Conservation (phyloP, 1,284 basidiomycete species). For the Marasmius oreades region DNA sequence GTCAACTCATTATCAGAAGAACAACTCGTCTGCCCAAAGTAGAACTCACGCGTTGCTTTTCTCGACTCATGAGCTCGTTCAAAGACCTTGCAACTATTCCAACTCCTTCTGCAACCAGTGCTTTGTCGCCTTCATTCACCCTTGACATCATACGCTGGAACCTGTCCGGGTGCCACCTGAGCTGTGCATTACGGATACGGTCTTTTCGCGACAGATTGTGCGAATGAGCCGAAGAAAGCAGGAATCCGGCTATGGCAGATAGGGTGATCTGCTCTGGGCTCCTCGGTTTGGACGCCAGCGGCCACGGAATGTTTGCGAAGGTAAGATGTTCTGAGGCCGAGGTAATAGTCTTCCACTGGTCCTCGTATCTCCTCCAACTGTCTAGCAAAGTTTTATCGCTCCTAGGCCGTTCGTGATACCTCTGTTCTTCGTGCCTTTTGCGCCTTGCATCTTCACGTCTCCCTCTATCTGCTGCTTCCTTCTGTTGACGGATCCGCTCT, state of each 20-base stretch:
- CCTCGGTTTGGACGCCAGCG: constrained; percentile 38
- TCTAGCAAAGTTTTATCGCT: constrained; percentile 38
- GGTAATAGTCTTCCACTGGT: constrained; percentile 49
- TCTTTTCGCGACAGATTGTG: constrained; percentile 53
- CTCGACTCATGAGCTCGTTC: constrained; percentile 60
- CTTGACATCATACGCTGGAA: constrained; percentile 55
- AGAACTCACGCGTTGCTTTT: constrained; percentile 30
- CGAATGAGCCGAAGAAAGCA: constrained; percentile 63
- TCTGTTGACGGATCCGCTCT: constrained; percentile 39
- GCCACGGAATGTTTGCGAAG: constrained; percentile 72
- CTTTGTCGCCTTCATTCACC: constrained; percentile 52
- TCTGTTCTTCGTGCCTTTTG: constrained; percentile 20
- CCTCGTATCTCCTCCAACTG: constrained; percentile 61
- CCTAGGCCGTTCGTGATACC: constrained; percentile 33
- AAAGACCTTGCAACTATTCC: constrained; percentile 67
- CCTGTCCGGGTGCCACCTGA: constrained; percentile 76
- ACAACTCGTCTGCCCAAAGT: neutral
- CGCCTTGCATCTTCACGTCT: constrained; percentile 32
- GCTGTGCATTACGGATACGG: constrained; percentile 57
- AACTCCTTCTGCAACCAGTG: constrained; percentile 58
- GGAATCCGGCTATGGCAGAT: constrained; percentile 47
- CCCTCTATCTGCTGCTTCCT: constrained; percentile 40
- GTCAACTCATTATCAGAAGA: too few species aligned
- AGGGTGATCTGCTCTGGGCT: constrained; percentile 46
- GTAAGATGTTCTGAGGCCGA: constrained; percentile 41